These are phyloP conservation scores for Spergularia bocconei DNA, from an alignment of 148 eudicot species.

Conservation along the genomic window DNA sequence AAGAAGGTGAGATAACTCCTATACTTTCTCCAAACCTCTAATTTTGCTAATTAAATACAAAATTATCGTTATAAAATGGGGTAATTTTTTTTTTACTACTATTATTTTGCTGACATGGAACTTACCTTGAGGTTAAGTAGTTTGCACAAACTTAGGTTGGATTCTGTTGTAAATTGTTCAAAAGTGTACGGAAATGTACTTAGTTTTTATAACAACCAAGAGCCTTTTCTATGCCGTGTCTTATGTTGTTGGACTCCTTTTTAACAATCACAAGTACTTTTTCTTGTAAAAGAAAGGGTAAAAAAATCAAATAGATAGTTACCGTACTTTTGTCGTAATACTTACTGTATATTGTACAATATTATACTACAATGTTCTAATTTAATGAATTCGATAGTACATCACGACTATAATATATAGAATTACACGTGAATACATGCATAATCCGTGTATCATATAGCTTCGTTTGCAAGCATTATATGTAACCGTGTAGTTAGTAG, in stretches of 20 bases:
- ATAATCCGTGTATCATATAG: too few relatives aligned
- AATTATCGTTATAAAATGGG: conserved; percentile 4
- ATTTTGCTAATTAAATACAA: background rate
- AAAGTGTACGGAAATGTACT: background rate
- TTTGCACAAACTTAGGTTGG: conserved; percentile 2
- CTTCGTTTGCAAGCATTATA: too few relatives aligned
- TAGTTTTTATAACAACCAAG: background rate
- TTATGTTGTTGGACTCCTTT: conserved; percentile 14
- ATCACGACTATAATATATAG: too few relatives aligned
- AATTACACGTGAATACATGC: too few relatives aligned
- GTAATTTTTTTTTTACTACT: background rate
- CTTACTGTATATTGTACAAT: too few relatives aligned
- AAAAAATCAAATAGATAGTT: background rate
- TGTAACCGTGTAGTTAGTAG: too few relatives aligned
- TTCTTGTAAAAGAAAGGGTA: background rate
- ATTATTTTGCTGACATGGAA: conserved; percentile 13
- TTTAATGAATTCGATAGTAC: too few relatives aligned
- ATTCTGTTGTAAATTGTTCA: conserved; percentile 6
- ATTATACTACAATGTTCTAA: too few relatives aligned
- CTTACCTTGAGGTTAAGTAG: background rate
- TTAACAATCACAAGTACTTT: conserved; percentile 8
- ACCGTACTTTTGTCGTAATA: background rate
- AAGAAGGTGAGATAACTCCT: conserved; percentile 24
- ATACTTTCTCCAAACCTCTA: conserved; percentile 32
- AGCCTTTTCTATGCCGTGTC: conserved; percentile 4